These are phyloP conservation scores for Zygoascus bituminiphila DNA, from an alignment of 805 yeast species.

Conservation along the genomic window DNA sequence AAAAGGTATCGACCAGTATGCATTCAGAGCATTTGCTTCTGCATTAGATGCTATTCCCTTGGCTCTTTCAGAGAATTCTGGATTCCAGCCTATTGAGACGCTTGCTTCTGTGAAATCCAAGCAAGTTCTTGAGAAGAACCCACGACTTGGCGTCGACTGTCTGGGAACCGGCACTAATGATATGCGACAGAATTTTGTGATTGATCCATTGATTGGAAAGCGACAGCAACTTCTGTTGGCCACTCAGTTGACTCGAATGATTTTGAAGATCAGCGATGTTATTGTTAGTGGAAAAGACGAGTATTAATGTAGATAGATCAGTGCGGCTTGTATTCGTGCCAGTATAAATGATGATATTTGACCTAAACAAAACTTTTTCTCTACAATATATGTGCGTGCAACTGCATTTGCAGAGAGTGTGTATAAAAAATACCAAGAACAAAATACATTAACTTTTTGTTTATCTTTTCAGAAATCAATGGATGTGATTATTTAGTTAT, in stretches of 20 bases:
- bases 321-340: not conserved
- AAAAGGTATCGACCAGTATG: slow-evolving; percentile 94
- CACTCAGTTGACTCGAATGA: slow-evolving; percentile 96
- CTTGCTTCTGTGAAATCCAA: slow-evolving; percentile 74
- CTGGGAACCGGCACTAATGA: slow-evolving; percentile 80
- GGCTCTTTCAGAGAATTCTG: slow-evolving; percentile 95
- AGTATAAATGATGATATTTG: not conserved
- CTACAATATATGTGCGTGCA: no score
- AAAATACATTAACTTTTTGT: no score
- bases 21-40: slow-evolving; percentile 87
- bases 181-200: slow-evolving; percentile 89
- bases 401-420: no score
- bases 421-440: no score
- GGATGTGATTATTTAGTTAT: no score
- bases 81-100: slow-evolving; percentile 87
- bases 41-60: slow-evolving; percentile 90
- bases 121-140: slow-evolving; percentile 64
- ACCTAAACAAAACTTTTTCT: no score
- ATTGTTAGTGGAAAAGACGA: slow-evolving; percentile 83
- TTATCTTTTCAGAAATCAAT: no score
- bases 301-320: slow-evolving; percentile 12
- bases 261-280: slow-evolving; percentile 92
- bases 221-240: slow-evolving; percentile 93
- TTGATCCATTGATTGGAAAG: slow-evolving; percentile 96
- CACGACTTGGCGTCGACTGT: slow-evolving; percentile 88